phyloP scores from a whole-genome alignment of 371 early-diverging fungal genomes.

The Syncephalastrum sp. region DNA sequence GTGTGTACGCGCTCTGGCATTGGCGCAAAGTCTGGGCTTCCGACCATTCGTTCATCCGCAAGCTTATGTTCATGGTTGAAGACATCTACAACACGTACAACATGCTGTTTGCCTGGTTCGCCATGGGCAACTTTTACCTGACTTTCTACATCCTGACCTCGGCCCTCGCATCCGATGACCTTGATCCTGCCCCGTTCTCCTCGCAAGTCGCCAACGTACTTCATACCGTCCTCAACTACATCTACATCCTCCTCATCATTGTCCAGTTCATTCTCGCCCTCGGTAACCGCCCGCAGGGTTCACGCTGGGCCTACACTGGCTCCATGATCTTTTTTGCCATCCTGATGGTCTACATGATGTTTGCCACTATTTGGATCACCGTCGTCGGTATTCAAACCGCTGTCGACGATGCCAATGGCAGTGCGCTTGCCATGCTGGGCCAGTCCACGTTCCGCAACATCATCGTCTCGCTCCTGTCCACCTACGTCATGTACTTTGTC shows the following conservation, averaged over 20 bases:
- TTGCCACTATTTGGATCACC: constrained; percentile 56
- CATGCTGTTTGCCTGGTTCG: constrained; percentile 78
- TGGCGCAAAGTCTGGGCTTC: constrained; percentile 76
- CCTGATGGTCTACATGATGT: constrained; percentile 66
- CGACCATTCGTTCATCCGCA: constrained; percentile 63
- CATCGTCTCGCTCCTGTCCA: constrained; percentile 58
- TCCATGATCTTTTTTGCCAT: constrained; percentile 50
- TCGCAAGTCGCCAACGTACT: constrained; percentile 29
- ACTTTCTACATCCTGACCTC: constrained; percentile 66
- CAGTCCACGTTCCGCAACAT: constrained; percentile 53
- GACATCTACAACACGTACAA: constrained; percentile 69
- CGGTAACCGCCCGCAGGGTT: constrained; percentile 85
- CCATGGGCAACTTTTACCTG: constrained; percentile 72
- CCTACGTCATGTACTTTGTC: constrained; percentile 66
- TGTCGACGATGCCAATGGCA: constrained; percentile 15
- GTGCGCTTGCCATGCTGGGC: constrained; percentile 23
- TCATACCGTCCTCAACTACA: constrained; percentile 49
- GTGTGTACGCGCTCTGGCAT: constrained; percentile 80
- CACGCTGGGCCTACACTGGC: constrained; percentile 64
- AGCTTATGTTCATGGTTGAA: constrained; percentile 65
- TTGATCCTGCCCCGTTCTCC: constrained; percentile 49
- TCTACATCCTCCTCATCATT: constrained; percentile 64
- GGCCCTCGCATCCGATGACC: constrained; percentile 21
- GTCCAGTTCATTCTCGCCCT: constrained; percentile 69
- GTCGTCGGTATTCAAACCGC: constrained; percentile 40